Base-by-base conservation (phyloP, 495 filamentous ascomycete genomes). In the Podospora fimiseda region DNA sequence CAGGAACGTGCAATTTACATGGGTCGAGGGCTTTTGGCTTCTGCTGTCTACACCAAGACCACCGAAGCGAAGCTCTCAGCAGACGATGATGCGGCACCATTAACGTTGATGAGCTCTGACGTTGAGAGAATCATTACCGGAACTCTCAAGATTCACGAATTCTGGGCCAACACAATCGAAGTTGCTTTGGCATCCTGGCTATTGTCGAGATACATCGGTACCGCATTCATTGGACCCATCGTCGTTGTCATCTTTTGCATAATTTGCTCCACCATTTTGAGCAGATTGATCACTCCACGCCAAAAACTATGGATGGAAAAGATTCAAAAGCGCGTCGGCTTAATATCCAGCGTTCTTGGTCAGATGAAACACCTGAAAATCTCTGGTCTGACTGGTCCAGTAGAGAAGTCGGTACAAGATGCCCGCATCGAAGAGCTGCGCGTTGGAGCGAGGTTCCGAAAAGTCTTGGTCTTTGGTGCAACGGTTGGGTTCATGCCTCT, bases 61-160 rank as follows among this genome's bases (percentile, higher is more conserved):
- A 62, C 60, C 14, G 55, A 76, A 53, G 74, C 75, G 69, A 36
- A 62, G 62, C 9, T 64, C 74, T 63, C 63, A 9, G 67, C 69
- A 14, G 68, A 71, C 0, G 78, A 82, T 44, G 68, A 76, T 18
- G 71, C 80, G 19, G 73, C 60, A 5, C 77, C 83, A 0, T 47
- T 86, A 8, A 86, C 82, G 47, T 73, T 84, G 9, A 87, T 88
- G 82, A 81, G 77, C 43, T 50, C 64, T n/a, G 70, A 73, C 50
- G 56, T 73, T 9, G 70, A 73, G 50, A 60, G 64, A 16, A 67
- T 73, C 39, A 48, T 65, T n/a, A 16, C 19, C 1, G 60, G 62
- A 1, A 61, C 47, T 21, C 50, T 48, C 22, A 24, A 14, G 6
- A 27, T 68, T 0, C 69, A 73, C 55, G 73, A 74, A 43, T 51